These are phyloP conservation scores for Aplosporella prunicola DNA, from an alignment of 2,329 filamentous ascomycete genomes.

Conservation along the genomic window DNA sequence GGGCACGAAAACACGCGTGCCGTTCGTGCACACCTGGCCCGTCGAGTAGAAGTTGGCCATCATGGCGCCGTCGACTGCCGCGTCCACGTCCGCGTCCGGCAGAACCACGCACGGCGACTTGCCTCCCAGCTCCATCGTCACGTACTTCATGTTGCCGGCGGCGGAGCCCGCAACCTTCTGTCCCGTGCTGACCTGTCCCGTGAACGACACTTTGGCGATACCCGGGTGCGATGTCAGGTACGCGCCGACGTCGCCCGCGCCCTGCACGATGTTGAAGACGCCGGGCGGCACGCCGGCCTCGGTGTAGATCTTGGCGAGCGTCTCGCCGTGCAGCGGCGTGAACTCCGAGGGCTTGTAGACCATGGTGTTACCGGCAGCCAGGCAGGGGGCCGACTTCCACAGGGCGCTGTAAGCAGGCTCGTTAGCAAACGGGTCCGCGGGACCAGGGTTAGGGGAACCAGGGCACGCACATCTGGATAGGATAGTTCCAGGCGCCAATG, in stretches of 20 bases:
- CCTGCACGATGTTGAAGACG: constrained; percentile 63
- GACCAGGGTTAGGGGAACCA: neutral
- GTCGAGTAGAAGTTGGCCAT: constrained; percentile 91
- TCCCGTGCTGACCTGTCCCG: constrained; percentile 75
- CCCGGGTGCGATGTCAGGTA: constrained; percentile 61
- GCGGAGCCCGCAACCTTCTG: constrained; percentile 71
- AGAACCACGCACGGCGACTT: constrained; percentile 76
- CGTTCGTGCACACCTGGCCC: constrained; percentile 88
- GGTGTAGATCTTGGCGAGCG: constrained; percentile 64
- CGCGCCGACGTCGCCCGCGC: constrained; percentile 66
- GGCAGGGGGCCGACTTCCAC: constrained; percentile 80
- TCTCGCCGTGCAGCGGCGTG: constrained; percentile 71
- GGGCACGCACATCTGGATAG: constrained; percentile 60
- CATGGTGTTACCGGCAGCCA: constrained; percentile 83
- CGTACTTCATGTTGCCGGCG: constrained; percentile 73
- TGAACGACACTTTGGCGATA: constrained; percentile 83
- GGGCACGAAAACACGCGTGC: constrained; percentile 78
- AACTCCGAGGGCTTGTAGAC: constrained; percentile 86
- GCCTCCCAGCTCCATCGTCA: constrained; percentile 86
- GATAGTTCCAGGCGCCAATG: constrained; percentile 89
- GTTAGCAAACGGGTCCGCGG: neutral
- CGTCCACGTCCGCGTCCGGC: constrained; percentile 66
- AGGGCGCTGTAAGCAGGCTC: constrained; percentile 43
- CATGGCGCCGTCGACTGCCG: constrained; percentile 82
- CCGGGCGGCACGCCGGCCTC: constrained; percentile 72